A percentile compares a stretch with the other conserved stretches of the same genome.
These are phyloP conservation scores for Alternaria atra DNA, from an alignment of 2,329 filamentous ascomycete species.

Conservation along the genomic window DNA sequence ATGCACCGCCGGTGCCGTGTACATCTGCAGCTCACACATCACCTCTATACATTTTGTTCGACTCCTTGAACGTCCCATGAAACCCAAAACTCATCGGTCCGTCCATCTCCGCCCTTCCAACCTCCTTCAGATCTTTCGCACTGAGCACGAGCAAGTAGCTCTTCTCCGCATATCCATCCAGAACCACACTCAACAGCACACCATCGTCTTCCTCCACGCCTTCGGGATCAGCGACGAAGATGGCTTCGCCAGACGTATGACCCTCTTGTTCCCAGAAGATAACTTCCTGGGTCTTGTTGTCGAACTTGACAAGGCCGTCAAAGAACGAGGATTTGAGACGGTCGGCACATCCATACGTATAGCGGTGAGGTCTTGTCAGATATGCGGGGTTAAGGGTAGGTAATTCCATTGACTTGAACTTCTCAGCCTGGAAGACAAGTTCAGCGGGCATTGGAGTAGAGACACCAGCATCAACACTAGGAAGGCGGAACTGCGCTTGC, in stretches of 20 bases:
- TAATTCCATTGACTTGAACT: conserved; percentile 65
- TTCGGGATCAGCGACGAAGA: conserved; percentile 68
- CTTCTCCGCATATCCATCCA: conserved; percentile 66
- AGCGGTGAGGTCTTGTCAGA: conserved; percentile 64
- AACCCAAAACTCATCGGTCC: conserved; percentile 71
- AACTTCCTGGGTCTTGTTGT: conserved; percentile 63
- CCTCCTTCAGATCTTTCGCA: conserved; percentile 69
- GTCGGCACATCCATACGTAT: conserved; percentile 66
- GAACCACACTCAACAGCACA: conserved; percentile 68
- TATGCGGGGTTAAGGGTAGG: conserved; percentile 71
- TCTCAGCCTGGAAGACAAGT: conserved; percentile 33
- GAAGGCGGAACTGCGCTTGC: conserved; percentile 43
- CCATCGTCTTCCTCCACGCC: conserved; percentile 68
- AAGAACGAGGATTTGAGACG: conserved; percentile 68
- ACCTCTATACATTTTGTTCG: conserved; percentile 14
- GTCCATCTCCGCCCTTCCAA: conserved; percentile 69
- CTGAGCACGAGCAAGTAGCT: conserved; percentile 74
- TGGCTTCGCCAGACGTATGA: conserved; percentile 74
- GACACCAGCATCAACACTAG: conserved; percentile 46
- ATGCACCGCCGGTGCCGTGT: background rate
- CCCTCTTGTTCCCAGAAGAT: conserved; percentile 67
- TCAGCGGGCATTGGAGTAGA: conserved; percentile 11
- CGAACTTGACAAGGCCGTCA: conserved; percentile 72
- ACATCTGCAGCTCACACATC: conserved; percentile 15
- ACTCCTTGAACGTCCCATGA: conserved; percentile 65